Base-by-base conservation (phyloP, 805 yeast genomes). In the Sugiyamaella floridensis region DNA sequence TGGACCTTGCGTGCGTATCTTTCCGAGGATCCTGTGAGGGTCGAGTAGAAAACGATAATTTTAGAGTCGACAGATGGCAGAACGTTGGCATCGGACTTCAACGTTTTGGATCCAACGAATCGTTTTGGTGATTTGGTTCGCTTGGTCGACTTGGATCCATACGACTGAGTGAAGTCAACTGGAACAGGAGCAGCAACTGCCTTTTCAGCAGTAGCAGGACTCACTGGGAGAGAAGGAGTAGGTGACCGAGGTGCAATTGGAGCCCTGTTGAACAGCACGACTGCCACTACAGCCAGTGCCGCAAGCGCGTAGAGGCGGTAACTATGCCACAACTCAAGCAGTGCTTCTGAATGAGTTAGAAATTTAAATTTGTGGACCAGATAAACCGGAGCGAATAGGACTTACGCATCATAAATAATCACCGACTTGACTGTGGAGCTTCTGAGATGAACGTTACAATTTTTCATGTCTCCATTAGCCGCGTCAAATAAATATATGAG, bases 1-100 rank as follows among this genome's bases (percentile, higher is more conserved):
- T 67, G 61, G 15, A 89, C 69, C 14, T 67, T 63, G 15, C 71
- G 71, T 1, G 96, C 96, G 28, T 82, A 77, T 58, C 86, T 73
- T 60, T 83, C 82, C 0, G 95, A 79, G 0, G 95, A 73, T 10
- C 97, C 97, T 2, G 96, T 90, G 54, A 89, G 71, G 0, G 96
- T 85, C 8, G 97, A 84, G 68, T 86, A 89, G 61, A 89, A 86
- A 2, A 89, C 78, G 54, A 78, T 75, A 40, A 85, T 71, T 9
- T 40, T 40, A 16, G 52, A 48, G 12, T 44, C 53, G 19, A 49
- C 12, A 4, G 48, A 41, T 19, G 50, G 47, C 22, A 45, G 37
- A 32, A 16, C 41, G 40, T 47, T 41, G 3, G 28, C 18, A 26
- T 26, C 40, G 4, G 40, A 15, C 26, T 40, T 32, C 4, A 29